Evolutionary conservation across 306 rosid genomes (phyloP), one percentile per base, ranked within the genome.

Genomic region (Lathyrus sativus): DNA sequence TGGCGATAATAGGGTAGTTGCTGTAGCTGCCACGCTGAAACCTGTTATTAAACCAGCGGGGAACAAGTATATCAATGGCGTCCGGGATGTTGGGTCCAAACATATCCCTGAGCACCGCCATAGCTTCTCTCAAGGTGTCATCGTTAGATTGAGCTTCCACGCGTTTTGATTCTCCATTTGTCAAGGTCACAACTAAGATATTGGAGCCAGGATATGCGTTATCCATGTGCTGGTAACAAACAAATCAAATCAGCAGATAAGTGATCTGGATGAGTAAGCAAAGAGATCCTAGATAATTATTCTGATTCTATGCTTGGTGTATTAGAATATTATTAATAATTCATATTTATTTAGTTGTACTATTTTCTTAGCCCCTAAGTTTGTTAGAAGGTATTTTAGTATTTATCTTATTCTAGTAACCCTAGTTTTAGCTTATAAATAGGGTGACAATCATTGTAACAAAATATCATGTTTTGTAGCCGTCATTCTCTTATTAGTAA

Each of bases 11-110:
- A 7, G 96, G 97, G 45, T 82, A 93, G 80, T 93, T 93, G 82
- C 98, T 93, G 79, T 93, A 93, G 91, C 98, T 88, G 61, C 98
- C 95, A 11, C 96, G 75, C 75, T 90, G 98, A 74, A 93, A 90
- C 74, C 97, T 86, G 82, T 93, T 90, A 76, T 77, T 85, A 86
- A 87, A 93, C 98, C 98, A 93, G 43, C 86, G 82, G 33, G 98
- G 98, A 43, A 93, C 96, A 38, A 88, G 89, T 71, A 93, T 90
- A 58, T 86, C 93, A 22, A 63, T 85, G 70, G 97, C 98, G 29
- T 84, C 77, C 9, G 98, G 96, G 64, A 90, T 84, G 78, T 76
- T 39, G 48, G 87, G 83, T 65, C 98, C 98, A 70, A 90, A 93
- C 90, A 93, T 86, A 77, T 88, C 88, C 70, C 81, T 83, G 11